Evolutionary conservation across 2,329 filamentous ascomycete species (phyloP).

Genomic region (Fusarium succisae): DNA sequence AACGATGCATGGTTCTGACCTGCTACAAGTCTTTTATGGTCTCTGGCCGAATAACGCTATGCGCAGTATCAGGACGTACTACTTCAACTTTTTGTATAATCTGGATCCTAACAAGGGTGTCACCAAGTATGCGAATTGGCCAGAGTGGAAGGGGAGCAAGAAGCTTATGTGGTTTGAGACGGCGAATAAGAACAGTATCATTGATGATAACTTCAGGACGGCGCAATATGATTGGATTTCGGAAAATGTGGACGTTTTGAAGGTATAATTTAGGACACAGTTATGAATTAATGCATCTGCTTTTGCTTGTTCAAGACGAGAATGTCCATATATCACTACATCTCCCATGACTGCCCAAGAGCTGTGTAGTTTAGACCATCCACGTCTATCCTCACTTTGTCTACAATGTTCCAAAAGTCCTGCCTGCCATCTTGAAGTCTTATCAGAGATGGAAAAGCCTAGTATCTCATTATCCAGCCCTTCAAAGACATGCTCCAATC

Average conservation of each 20-base stretch:
- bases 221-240: conserved; percentile 43
- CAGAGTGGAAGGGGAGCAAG: conserved; percentile 53
- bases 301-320: neutral
- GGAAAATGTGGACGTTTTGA: conserved; percentile 36
- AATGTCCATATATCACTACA: neutral
- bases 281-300: neutral
- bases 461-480: conserved; percentile 91
- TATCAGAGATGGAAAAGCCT: conserved; percentile 74
- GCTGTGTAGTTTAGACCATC: neutral
- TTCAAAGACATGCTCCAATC: conserved; percentile 94
- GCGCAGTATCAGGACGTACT: conserved; percentile 71
- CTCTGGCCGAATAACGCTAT: conserved; percentile 70
- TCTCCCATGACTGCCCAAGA: rapidly evolving
- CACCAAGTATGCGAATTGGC: conserved; percentile 52
- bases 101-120: conserved; percentile 72
- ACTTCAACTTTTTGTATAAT: conserved; percentile 76
- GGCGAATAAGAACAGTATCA: conserved; percentile 41
- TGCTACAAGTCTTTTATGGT: conserved; percentile 75
- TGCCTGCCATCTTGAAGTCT: conserved; percentile 81
- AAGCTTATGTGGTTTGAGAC: conserved; percentile 61
- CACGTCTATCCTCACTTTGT: neutral
- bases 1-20: conserved; percentile 77
- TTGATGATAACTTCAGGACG: conserved; percentile 52
- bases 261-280: conserved; percentile 18
- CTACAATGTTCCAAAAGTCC: conserved; percentile 49